These are phyloP conservation scores for Coniochaeta sp. DNA, from an alignment of 2,329 filamentous ascomycete species.

Conservation along the genomic window DNA sequence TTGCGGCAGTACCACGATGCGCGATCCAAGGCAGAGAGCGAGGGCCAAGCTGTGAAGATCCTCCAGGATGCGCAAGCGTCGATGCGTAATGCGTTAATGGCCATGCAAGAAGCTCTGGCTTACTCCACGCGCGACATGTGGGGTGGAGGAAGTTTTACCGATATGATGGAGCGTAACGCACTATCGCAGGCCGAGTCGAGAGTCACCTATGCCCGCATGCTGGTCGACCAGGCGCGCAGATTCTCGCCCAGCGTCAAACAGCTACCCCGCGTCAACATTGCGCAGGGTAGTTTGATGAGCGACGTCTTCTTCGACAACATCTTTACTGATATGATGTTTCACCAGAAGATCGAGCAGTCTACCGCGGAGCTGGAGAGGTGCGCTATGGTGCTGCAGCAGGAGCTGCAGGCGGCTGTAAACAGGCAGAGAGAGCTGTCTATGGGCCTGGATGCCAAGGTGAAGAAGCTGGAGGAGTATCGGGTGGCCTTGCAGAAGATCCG, in stretches of 20 bases:
- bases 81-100: constrained; percentile 24
- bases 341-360: constrained; percentile 3
- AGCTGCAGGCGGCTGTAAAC: background rate
- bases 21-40: constrained; percentile 26
- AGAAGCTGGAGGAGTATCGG: background rate
- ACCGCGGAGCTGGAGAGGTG: background rate
- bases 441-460: background rate
- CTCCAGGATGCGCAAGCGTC: constrained; percentile 28
- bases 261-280: constrained; percentile 33
- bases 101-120: constrained; percentile 33
- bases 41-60: constrained; percentile 31
- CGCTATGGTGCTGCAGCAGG: background rate
- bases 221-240: constrained; percentile 30
- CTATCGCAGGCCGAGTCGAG: constrained; percentile 38
- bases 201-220: constrained; percentile 30
- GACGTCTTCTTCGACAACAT: constrained; percentile 45
- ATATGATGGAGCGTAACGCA: constrained; percentile 46
- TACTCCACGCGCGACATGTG: constrained; percentile 39
- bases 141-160: constrained; percentile 37
- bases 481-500: background rate
- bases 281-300: constrained; percentile 35
- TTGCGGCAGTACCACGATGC: constrained; percentile 28
- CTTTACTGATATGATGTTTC: constrained; percentile 1
- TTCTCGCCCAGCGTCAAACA: constrained; percentile 27
- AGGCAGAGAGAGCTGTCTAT: background rate